These are phyloP conservation scores for Phytopythium boreale DNA, from an alignment of 352 stramenopile genomes.

Conservation along the genomic window DNA sequence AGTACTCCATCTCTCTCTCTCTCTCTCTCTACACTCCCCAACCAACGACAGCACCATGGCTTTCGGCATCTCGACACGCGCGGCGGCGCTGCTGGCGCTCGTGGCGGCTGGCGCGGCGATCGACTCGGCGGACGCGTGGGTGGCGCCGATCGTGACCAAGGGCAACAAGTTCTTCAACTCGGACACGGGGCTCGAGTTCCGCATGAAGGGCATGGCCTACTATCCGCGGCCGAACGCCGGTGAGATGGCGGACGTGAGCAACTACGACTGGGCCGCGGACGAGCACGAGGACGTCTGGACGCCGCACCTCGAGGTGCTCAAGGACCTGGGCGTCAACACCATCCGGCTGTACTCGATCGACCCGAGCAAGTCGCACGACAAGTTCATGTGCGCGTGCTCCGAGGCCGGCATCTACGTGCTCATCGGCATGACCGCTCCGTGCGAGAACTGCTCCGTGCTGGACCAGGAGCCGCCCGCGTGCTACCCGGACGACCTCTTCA, in stretches of 20 bases:
- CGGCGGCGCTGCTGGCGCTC: background rate
- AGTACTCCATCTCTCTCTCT: background rate
- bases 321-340: constrained; percentile 59
- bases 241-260: constrained; percentile 41
- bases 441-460: constrained; percentile 49
- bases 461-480: constrained; percentile 40
- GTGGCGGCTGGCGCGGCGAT: background rate
- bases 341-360: constrained; percentile 68
- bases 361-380: constrained; percentile 57
- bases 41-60: background rate
- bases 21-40: background rate
- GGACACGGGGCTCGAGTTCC: constrained; percentile 56
- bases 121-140: constrained; percentile 31
- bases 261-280: constrained; percentile 65
- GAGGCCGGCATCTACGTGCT: constrained; percentile 75
- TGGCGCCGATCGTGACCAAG: constrained; percentile 44
- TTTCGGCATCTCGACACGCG: constrained; percentile 3
- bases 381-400: constrained; percentile 74
- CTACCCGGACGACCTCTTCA: constrained; percentile 50
- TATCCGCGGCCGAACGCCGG: constrained; percentile 64
- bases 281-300: constrained; percentile 56
- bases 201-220: constrained; percentile 70
- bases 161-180: constrained; percentile 88
- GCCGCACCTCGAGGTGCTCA: constrained; percentile 46
- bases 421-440: constrained; percentile 58